Evolutionary conservation across 352 stramenopile genomes (phyloP), one percentile per base, ranked within the genome.

Genomic region (Globisporangium ultimum): DNA sequence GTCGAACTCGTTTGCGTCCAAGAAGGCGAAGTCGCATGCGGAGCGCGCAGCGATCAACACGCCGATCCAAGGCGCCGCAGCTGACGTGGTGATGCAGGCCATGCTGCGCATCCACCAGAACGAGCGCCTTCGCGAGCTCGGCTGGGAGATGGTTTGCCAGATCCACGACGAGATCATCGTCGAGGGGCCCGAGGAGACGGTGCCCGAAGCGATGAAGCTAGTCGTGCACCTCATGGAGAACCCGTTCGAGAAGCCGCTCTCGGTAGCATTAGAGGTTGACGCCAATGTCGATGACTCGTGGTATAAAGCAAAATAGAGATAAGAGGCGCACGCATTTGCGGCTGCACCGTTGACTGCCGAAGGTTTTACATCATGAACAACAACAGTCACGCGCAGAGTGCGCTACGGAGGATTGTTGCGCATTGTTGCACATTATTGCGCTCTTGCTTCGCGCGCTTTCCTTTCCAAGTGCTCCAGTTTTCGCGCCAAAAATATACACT

Each of bases 141-240:
- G 98, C 2, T 99, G 95, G 91, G 97, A 98, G 61, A 93, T 99
- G 73, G 76, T 99, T 18, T 96, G 98, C 58, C 97, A 99, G 72
- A 98, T 99, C 61, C 97, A 99, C 68, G 96, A 99, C 68, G 97
- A 99, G 77, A 97, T 99, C 38, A 99, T 99, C 60, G 76, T 99
- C 20, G 97, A 99, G 76, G 98, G 98, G 0, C 98, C 98, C 0
- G 93, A 99, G 62, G 97, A 99, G 64, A 96, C 84, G 3, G 91
- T 91, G 8, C 82, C 98, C 53, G 97, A 99, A 67, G 90, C 90
- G 43, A 77, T 94, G 63, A 61, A 76, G 57, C 58, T 93, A 20
- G 71, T 96, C 14, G 74, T 98, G 9, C 60, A 98, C 48, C 91
- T 97, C 53, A 99, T 99, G 98, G 89, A 99, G 75, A 76, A 98